phyloP scores from a whole-genome alignment of 192 early-diverging fungal species.

The Phlyctochytrium planicorne region DNA sequence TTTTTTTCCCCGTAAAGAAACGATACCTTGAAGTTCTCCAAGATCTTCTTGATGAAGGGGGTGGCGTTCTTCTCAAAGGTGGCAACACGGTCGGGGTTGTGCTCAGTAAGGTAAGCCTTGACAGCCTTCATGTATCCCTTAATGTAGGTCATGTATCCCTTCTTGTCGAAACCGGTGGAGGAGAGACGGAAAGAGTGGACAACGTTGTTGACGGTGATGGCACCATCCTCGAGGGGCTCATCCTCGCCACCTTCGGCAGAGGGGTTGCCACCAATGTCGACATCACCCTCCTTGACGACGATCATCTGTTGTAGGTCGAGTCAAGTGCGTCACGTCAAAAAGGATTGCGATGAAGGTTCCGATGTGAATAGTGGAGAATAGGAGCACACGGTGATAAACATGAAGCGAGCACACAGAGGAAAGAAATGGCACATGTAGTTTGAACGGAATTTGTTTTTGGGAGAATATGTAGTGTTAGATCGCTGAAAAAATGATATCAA shows the following conservation, averaged over 20 bases:
- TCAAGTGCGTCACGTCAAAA: not conserved
- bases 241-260: conserved; percentile 74
- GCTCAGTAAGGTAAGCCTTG: conserved; percentile 58
- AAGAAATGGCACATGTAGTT: too few species aligned
- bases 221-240: conserved; percentile 63
- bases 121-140: conserved; percentile 92
- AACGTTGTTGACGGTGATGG: conserved; percentile 78
- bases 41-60: conserved; percentile 73
- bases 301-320: conserved; percentile 46
- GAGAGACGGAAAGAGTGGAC: conserved; percentile 76
- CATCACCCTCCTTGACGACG: conserved; percentile 61
- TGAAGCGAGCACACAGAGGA: too few species aligned
- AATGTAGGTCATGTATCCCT: conserved; percentile 85
- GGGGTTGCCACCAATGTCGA: conserved; percentile 91
- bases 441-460: not conserved
- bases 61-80: conserved; percentile 65
- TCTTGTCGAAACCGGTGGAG: conserved; percentile 83
- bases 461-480: conserved; percentile 68
- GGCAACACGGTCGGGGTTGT: conserved; percentile 58
- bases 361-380: not conserved
- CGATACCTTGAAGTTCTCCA: conserved; percentile 67
- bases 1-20: not conserved
- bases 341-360: conserved; percentile 4
- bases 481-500: conserved; percentile 68
- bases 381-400: not conserved